Evolutionary conservation across 176 grass and related monocot genomes (phyloP).

Genomic region (Lolium perenne): DNA sequence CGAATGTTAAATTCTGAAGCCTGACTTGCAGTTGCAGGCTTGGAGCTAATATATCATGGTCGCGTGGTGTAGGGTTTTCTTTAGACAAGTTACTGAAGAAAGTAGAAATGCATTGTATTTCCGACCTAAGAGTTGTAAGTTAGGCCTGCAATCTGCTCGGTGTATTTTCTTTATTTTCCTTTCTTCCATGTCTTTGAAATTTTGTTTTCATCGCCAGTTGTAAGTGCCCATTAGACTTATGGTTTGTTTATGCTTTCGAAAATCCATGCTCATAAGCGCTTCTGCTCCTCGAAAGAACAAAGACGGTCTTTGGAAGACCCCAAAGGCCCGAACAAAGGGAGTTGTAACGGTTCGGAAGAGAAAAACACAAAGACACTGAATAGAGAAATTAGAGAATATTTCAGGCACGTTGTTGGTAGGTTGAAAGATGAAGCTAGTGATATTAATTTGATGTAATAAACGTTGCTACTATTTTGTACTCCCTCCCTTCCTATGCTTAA

Average conservation of each 20-base stretch:
- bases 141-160: background rate
- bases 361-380: too few relatives aligned
- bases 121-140: conserved; percentile 29
- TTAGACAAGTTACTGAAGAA: background rate
- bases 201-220: background rate
- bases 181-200: background rate
- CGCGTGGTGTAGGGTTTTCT: background rate
- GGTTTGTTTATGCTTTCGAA: background rate
- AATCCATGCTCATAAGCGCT: background rate
- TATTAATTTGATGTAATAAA: too few relatives aligned
- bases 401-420: too few relatives aligned
- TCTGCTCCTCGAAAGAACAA: too few relatives aligned
- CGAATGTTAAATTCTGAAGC: conserved; percentile 40
- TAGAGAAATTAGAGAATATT: too few relatives aligned
- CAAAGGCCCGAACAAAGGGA: too few relatives aligned
- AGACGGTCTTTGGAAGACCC: too few relatives aligned
- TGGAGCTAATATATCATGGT: background rate
- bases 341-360: too few relatives aligned
- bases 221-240: conserved; percentile 19
- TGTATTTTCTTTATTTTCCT: background rate
- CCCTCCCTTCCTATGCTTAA: too few relatives aligned
- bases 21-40: background rate
- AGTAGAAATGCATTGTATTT: conserved; percentile 19
- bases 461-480: too few relatives aligned
- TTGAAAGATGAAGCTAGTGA: too few relatives aligned